Percentiles rank a stretch among this genome's conserved stretches.
These are phyloP conservation scores for Magnaporthiopsis poae DNA, from an alignment of 2,329 filamentous ascomycete species.

Conservation along the genomic window DNA sequence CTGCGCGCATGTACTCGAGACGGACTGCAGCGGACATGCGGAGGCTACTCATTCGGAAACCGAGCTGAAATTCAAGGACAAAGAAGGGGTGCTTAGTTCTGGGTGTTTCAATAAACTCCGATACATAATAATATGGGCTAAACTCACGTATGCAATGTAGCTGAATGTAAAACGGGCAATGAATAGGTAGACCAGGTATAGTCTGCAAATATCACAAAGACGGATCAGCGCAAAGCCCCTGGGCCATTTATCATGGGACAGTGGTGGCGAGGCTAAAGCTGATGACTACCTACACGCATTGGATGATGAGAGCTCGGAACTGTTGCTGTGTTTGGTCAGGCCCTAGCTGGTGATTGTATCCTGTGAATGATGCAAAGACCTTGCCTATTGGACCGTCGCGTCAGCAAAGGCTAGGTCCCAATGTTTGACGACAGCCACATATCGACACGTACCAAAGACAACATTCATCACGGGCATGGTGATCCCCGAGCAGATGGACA, in stretches of 20 bases:
- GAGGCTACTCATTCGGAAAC: conserved; percentile 50
- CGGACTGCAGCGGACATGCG: conserved; percentile 51
- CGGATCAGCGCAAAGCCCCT: neutral
- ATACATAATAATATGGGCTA: neutral
- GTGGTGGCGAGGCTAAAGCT: too few relatives aligned
- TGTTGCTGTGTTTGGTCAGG: conserved; percentile 18
- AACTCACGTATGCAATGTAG: conserved; percentile 33
- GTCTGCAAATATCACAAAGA: conserved; percentile 20
- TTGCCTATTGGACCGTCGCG: conserved; percentile 16
- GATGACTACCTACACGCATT: conserved; percentile 19
- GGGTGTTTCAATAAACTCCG: neutral
- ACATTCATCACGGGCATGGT: conserved; percentile 53
- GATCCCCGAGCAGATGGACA: conserved; percentile 42
- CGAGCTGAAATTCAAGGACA: conserved; percentile 24
- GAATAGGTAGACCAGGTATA: conserved; percentile 64
- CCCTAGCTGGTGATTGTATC: conserved; percentile 18
- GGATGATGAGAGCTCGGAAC: conserved; percentile 19
- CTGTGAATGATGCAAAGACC: conserved; percentile 23
- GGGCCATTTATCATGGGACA: neutral
- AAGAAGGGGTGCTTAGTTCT: conserved; percentile 9
- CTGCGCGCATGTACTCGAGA: conserved; percentile 51
- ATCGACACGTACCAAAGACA: conserved; percentile 43
- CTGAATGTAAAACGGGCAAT: conserved; percentile 52
- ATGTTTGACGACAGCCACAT: conserved; percentile 15
- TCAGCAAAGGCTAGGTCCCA: conserved; percentile 14